Evolutionary conservation across 1,284 basidiomycete species (phyloP), one percentile per base, ranked within the genome.

Genomic region (Ceratorhiza oryzae-sativae): DNA sequence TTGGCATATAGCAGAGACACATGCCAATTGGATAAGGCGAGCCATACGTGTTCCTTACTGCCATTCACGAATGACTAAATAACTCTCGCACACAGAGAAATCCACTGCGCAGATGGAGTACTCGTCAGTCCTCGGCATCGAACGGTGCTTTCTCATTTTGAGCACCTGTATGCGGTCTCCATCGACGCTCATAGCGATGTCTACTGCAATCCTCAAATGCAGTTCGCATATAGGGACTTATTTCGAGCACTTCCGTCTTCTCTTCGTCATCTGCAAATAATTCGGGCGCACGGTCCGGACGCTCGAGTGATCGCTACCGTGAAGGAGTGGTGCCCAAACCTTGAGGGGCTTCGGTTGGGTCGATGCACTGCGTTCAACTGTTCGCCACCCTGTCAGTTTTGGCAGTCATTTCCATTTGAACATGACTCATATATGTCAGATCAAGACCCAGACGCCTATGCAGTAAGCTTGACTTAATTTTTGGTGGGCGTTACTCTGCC

Each of bases 351-450:
- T 15, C 32, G 51, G 30, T 42, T 70, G 0, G 67, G 67, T 1
- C 36, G 67, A 1, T 70, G 67, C 39, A 70, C 67, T 5, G 59
- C 59, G 13, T 70, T 70, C 41, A 70, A 70, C 34, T 42, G 67
- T 10, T 13, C 41, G 15, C 27, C 41, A 12, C 20, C 67, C 23
- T 70, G 67, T 41, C 42, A 48, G 15, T 70, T 70, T 32, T 70
- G 67, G 67, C 1, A 23, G 1, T 58, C 67, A 4, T 70, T 70
- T 27, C 67, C 67, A 3, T 55, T 46, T 30, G 67, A 70, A n/a
- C 67, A 70, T 32, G 53, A 70, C 20, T 55, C 67, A 13, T 70
- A 70, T n/a, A 70, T 70, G 36, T 70, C 67, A 8, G 45, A n/a
- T 36, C 42, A 42, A 34, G 67, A 55, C 9, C 48, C 55, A 9